Base-by-base conservation (phyloP, 2,329 filamentous ascomycete genomes). In the Hymenoscyphus repandus region DNA sequence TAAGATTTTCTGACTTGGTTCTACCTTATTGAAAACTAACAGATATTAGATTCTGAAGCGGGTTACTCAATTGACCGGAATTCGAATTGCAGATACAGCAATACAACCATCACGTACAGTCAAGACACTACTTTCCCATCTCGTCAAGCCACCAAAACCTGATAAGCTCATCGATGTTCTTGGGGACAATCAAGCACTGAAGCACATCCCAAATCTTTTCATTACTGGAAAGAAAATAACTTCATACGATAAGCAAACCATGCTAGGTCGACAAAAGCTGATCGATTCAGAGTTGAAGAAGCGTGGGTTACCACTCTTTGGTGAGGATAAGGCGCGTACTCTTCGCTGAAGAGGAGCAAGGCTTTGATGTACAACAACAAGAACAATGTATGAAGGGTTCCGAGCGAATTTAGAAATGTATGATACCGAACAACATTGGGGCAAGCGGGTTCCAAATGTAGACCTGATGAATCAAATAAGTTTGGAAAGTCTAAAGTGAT, bases 41-140 rank as follows among this genome's bases (percentile, higher is more conserved):
- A 17, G 30, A 46, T 17, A 37, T 22, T 59, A 96, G 91, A 77
- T 93, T 58, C 73, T 84, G 62, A 95, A 96, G 72, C 85, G 89
- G 52, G 73, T 90, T 54, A 82, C 86, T 67, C 87, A 93, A 67
- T 75, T 95, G 53, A 91, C 86, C n/a, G 88, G 89, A 54, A 80
- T 83, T 54, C 79, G 81, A 52, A 74, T 96, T 58, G 75, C 86
- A 13, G 92, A 96, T 69, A 74, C 80, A 42, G 77, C 79, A 58
- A 77, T 95, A 54, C 70, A 73, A 45, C 71, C 74, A 40, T 73
- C 82, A 54, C 69, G 68, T 46, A 83, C 76, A 7, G 73, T 82
- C 34, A 72, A 74, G 49, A 68, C 75, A 27, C 68, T 88, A 46
- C 68, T 88, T 38, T 70, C 72, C 22, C 68, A 79, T 41, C 69